phyloP scores from a whole-genome alignment of 78 protist species.

The Planoprotostelium fungivorum region DNA sequence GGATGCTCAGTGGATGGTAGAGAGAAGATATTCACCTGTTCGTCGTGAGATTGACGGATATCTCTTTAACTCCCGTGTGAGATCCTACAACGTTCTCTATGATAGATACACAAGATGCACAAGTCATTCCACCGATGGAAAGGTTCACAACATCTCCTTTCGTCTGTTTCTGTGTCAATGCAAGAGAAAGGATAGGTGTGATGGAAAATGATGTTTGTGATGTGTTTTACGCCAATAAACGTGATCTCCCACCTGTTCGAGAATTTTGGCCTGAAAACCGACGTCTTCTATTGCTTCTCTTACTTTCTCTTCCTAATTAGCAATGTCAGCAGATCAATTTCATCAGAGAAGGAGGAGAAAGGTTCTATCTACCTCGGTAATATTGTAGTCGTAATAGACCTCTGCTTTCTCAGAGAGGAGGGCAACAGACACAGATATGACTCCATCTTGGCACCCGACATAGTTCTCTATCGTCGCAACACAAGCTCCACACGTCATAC shows the following conservation, averaged over 20 bases:
- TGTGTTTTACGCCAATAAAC: too few species aligned
- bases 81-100: conserved; percentile 26
- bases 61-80: conserved; percentile 20
- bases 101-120: conserved; percentile 58
- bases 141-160: conserved; percentile 27
- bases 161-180: conserved; percentile 3
- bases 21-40: neutral
- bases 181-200: neutral
- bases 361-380: conserved; percentile 10
- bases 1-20: neutral
- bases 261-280: neutral
- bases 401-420: conserved; percentile 46
- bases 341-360: too few species aligned
- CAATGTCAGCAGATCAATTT: too few species aligned
- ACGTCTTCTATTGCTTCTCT: neutral
- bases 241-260: neutral
- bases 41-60: conserved; percentile 37
- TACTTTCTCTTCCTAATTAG: neutral
- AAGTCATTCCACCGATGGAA: conserved; percentile 65
- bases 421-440: conserved; percentile 35
- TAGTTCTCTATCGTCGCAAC: conserved; percentile 36
- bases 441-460: conserved; percentile 16
- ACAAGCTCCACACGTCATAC: conserved; percentile 55
- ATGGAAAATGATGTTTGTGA: neutral
- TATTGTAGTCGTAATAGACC: conserved; percentile 15